Percentiles rank a stretch among this genome's conserved stretches.
Evolutionary conservation across 2,329 filamentous ascomycete species (phyloP).

Genomic region (Sporothrix pallida): DNA sequence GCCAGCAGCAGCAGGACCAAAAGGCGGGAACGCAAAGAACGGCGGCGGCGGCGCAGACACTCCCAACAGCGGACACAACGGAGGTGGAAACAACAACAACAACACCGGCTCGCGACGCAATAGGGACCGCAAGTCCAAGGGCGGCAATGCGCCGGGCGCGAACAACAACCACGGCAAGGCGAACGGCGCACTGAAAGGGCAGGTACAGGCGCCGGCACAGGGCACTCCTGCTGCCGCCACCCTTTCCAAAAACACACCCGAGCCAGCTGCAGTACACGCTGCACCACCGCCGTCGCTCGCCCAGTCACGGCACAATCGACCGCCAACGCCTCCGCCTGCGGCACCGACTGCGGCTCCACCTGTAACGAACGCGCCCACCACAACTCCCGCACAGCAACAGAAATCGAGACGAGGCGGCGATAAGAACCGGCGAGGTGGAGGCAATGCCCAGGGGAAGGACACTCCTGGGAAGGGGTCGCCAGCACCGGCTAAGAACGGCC

Average conservation of each 20-base stretch:
- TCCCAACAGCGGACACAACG: too few relatives aligned
- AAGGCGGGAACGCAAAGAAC: neutral
- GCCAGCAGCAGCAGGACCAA: neutral
- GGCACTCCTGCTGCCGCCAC: neutral
- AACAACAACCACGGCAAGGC: neutral
- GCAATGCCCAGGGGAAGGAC: constrained; percentile 6
- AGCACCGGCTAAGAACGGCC: neutral
- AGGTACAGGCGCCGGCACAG: neutral
- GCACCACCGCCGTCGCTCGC: constrained; percentile 36
- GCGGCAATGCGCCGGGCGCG: neutral
- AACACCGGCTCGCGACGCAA: constrained; percentile 18
- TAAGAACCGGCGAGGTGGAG: neutral
- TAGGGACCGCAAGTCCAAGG: constrained; percentile 11
- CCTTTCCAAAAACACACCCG: neutral
- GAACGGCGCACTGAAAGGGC: neutral
- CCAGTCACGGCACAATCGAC: constrained; percentile 38
- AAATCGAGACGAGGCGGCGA: constrained; percentile 19
- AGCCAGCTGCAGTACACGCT: neutral
- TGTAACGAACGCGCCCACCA: neutral
- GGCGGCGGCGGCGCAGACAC: neutral
- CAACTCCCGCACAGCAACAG: neutral
- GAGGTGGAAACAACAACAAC: too few relatives aligned
- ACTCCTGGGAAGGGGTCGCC: neutral
- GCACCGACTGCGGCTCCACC: constrained; percentile 5
- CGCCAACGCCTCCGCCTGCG: constrained; percentile 32